Evolutionary conservation across 2,329 filamentous ascomycete species (phyloP).

Genomic region (Pyricularia sp.): DNA sequence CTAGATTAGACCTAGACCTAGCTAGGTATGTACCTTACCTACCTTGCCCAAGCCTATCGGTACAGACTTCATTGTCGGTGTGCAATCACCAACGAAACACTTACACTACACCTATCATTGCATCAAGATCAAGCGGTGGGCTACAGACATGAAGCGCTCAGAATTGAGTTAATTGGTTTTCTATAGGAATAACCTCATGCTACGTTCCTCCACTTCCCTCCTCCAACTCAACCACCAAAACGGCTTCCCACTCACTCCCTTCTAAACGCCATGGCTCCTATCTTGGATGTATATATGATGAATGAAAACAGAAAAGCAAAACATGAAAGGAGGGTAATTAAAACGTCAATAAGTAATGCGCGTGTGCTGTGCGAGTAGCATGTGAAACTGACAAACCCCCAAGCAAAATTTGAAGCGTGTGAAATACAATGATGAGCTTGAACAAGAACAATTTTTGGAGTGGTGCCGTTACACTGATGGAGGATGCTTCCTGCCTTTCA

Average conservation of each 20-base stretch:
- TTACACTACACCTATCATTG: background rate
- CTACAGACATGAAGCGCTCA: background rate
- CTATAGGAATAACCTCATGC: background rate
- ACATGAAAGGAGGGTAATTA: conserved; percentile 17
- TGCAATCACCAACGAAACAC: no score
- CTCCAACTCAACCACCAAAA: background rate
- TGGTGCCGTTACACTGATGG: background rate
- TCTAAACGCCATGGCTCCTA: background rate
- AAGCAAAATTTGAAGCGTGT: background rate
- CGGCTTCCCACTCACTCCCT: background rate
- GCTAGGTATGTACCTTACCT: no score
- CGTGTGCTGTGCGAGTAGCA: background rate
- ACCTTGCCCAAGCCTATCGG: no score
- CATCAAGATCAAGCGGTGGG: background rate
- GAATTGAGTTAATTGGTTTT: background rate
- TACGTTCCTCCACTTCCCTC: background rate
- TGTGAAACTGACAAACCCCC: background rate
- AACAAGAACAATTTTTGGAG: background rate
- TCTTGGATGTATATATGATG: background rate
- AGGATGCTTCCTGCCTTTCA: background rate
- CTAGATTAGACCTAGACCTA: no score
- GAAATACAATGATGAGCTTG: background rate
- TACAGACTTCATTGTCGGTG: no score
- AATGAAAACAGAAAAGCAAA: background rate
- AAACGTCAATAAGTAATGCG: conserved; percentile 6